Conservation (phyloP, 2,329 filamentous ascomycete species). For the Phialocephala sp. region DNA sequence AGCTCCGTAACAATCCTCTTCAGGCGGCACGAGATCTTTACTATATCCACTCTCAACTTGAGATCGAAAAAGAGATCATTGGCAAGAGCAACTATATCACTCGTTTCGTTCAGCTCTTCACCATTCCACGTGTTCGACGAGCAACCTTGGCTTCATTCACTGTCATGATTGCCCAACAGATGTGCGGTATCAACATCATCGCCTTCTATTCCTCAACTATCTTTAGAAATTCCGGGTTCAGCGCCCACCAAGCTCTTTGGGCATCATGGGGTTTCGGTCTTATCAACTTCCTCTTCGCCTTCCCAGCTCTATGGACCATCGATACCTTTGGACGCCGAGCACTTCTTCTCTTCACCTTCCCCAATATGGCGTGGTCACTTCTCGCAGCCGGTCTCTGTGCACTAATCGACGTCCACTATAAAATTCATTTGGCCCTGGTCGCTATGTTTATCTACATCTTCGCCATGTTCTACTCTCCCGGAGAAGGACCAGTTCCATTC, state of each 20-base stretch:
- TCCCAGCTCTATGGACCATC: slow-evolving; percentile 63
- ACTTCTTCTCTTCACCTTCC: slow-evolving; percentile 64
- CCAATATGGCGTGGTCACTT: slow-evolving; percentile 71
- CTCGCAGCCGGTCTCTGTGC: slow-evolving; percentile 66
- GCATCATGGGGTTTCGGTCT: slow-evolving; percentile 70
- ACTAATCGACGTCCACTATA: slow-evolving; percentile 46
- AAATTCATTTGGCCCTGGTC: slow-evolving; percentile 55
- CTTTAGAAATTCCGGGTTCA: slow-evolving; percentile 62
- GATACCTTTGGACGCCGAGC: slow-evolving; percentile 69
- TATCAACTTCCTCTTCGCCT: slow-evolving; percentile 67
- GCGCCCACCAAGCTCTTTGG: slow-evolving; percentile 59
- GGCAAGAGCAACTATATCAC: slow-evolving; percentile 57
- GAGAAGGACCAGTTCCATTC: slow-evolving; percentile 58
- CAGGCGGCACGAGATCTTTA: slow-evolving; percentile 68
- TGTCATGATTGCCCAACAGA: slow-evolving; percentile 60
- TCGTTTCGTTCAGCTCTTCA: slow-evolving; percentile 71
- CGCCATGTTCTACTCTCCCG: slow-evolving; percentile 63
- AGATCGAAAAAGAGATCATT: slow-evolving; percentile 49
- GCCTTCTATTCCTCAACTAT: slow-evolving; percentile 76
- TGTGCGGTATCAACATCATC: slow-evolving; percentile 63
- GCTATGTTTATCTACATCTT: slow-evolving; percentile 70
- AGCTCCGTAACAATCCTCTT: slow-evolving; percentile 61
- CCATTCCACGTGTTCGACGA: slow-evolving; percentile 69
- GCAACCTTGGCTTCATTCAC: slow-evolving; percentile 78
- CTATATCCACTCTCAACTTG: slow-evolving; percentile 60